A percentile compares a stretch with the other conserved stretches of the same genome.
These are phyloP conservation scores for Chytriomyces sp. DNA, from an alignment of 192 early-diverging fungal species.

Conservation along the genomic window DNA sequence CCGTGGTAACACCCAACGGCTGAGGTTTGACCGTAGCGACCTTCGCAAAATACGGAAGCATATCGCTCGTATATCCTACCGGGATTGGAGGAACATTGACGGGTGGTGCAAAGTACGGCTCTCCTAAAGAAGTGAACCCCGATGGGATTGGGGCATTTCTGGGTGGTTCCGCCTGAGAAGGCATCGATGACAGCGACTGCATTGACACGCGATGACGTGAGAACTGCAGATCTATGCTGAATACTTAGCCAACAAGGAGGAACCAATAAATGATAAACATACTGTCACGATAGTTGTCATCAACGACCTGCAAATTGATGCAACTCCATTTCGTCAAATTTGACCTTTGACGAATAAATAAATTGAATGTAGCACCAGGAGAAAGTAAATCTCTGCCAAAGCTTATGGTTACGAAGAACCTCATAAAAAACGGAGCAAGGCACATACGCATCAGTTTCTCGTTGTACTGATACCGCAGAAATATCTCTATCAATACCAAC, in stretches of 20 bases:
- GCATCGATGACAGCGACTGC: slow-evolving; percentile 1
- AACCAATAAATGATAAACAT: too few relatives aligned
- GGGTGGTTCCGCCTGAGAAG: background rate
- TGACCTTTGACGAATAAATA: slow-evolving; percentile 46
- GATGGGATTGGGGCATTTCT: slow-evolving; percentile 38
- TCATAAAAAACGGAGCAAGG: background rate
- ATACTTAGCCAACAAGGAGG: too few relatives aligned
- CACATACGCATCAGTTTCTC: slow-evolving; percentile 38
- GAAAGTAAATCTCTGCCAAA: slow-evolving; percentile 26
- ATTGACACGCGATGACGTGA: background rate
- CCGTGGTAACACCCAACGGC: slow-evolving; percentile 52
- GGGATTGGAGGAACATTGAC: slow-evolving; percentile 52
- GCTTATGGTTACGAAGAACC: background rate
- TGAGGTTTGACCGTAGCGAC: slow-evolving; percentile 50
- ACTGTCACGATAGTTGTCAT: slow-evolving; percentile 63
- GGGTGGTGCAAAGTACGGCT: slow-evolving; percentile 61
- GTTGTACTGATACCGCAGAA: slow-evolving; percentile 53
- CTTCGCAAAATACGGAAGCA: slow-evolving; percentile 55
- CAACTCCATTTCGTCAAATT: slow-evolving; percentile 49
- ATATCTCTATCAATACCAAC: slow-evolving; percentile 51
- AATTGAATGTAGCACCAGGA: slow-evolving; percentile 54
- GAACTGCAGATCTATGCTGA: background rate
- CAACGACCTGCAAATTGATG: slow-evolving; percentile 59
- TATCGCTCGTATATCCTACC: slow-evolving; percentile 48
- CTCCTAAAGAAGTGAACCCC: slow-evolving; percentile 50